These are phyloP conservation scores for Schizosaccharomyces japonicus DNA, from an alignment of 805 yeast species.

Conservation along the genomic window DNA sequence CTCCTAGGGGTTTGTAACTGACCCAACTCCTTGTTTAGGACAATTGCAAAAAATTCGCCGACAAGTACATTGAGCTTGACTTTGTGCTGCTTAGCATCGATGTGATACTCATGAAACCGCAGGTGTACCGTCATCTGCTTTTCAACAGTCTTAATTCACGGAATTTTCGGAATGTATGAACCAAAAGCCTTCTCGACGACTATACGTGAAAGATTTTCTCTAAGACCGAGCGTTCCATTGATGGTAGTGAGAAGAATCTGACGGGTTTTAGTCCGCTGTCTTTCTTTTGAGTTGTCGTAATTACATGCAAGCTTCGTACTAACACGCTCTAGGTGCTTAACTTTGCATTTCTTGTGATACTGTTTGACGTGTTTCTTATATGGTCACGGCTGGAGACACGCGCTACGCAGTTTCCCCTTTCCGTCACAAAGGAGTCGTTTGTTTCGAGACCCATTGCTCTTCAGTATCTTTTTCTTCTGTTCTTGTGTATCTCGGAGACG, in stretches of 20 bases:
- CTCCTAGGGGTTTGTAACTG: too few species aligned
- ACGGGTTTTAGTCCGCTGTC: neutral
- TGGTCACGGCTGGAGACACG: slow-evolving; percentile 4
- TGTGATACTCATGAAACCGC: slow-evolving; percentile 58
- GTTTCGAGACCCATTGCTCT: neutral
- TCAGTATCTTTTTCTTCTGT: slow-evolving; percentile 19
- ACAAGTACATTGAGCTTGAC: slow-evolving; percentile 78
- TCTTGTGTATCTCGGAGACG: slow-evolving; percentile 18
- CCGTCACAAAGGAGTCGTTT: neutral
- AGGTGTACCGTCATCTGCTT: slow-evolving; percentile 55
- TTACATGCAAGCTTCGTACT: neutral
- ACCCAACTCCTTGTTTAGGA: neutral
- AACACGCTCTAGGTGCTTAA: neutral
- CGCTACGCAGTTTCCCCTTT: neutral
- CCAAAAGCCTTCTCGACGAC: slow-evolving; percentile 38
- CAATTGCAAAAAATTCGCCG: slow-evolving; percentile 51
- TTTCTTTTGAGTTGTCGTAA: too few species aligned
- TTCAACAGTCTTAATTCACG: slow-evolving; percentile 31
- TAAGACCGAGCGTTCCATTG: slow-evolving; percentile 27
- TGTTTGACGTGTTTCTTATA: neutral
- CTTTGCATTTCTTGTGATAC: neutral
- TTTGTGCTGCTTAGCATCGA: slow-evolving; percentile 65
- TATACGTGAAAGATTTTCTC: slow-evolving; percentile 81
- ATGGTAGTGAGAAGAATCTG: neutral
- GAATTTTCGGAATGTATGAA: slow-evolving; percentile 1